Conservation (phyloP, 805 yeast genomes). For the Kurtzmaniella cleridarum region DNA sequence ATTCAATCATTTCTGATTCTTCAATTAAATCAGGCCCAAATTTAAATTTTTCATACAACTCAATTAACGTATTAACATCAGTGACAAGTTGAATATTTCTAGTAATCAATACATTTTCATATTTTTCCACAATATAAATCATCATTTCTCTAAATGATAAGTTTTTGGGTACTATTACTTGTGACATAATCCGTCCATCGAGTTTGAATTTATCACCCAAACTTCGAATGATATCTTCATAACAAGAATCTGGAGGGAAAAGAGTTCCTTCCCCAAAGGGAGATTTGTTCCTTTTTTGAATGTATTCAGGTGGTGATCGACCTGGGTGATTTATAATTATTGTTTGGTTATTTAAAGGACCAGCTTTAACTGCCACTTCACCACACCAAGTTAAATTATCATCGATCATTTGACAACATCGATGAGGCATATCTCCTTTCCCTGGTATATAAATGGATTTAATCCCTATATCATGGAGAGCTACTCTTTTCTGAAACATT, state of each 20-base stretch:
- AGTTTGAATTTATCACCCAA: conserved; percentile 54
- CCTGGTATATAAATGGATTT: conserved; percentile 58
- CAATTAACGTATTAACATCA: conserved; percentile 22
- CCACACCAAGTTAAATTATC: conserved; percentile 22
- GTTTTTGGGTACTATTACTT: conserved; percentile 30
- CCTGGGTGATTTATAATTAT: conserved; percentile 32
- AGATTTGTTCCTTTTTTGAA: conserved; percentile 24
- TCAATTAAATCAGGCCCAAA: conserved; percentile 60
- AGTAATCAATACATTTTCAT: conserved; percentile 4
- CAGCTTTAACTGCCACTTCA: conserved; percentile 28
- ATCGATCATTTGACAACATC: conserved; percentile 20
- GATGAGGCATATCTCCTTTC: conserved; percentile 43
- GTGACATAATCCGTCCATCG: conserved; percentile 36
- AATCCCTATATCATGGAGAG: conserved; percentile 73
- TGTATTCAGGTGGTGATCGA: conserved; percentile 35
- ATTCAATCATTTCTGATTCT: conserved; percentile 53
- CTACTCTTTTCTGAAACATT: conserved; percentile 49
- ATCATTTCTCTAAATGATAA: conserved; percentile 39
- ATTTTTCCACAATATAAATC: conserved; percentile 23
- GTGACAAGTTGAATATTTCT: conserved; percentile 7
- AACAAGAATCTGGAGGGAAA: conserved; percentile 24
- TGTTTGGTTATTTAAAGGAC: conserved; percentile 25
- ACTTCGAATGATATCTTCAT: conserved; percentile 56
- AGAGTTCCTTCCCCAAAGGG: conserved; percentile 8
- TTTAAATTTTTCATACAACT: conserved; percentile 60